Evolutionary conservation across 1,139 yeast genomes (phyloP), one percentile per base, ranked within the genome.

Genomic region (Geotrichum carabidarum): DNA sequence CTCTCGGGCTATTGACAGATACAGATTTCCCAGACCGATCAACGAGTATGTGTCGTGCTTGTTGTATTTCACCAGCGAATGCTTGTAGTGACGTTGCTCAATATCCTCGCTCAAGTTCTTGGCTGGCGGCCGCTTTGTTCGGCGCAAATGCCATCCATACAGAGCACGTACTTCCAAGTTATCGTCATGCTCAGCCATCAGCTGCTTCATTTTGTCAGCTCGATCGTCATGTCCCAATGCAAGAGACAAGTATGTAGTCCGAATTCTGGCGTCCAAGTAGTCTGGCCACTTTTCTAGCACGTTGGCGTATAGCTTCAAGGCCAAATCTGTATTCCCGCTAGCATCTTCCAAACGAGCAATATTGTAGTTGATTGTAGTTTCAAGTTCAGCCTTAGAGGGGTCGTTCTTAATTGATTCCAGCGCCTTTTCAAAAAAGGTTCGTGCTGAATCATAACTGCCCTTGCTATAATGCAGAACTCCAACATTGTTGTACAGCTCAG

Each of bases 11-110:
- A 88, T 81, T 0, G 82, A 71, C 64, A 90, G 80, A 68, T 93
- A 93, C 53, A 91, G 78, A 65, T 93, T 94, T 8, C 95, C 99
- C 66, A 94, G 76, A 0, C 97, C 90, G 27, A 91, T 80, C 61
- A 94, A 77, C 0, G 99, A 94, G 69, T 91, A 93, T 48, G 84
- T 74, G 69, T 93, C 99, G 68, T 90, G 97, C 63, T 72, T 73
- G 67, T 91, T 90, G 65, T 80, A 82, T 56, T 86, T 83, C 36
- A 84, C 86, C 62, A 93, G 77, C 0, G 99, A 89, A 51, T 85
- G 87, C 69, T 88, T 88, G 68, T 87, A 91, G 67, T 88, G 95
- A 27, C 78, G 75, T 58, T 88, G 84, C 68, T 90, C 97, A 17
- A 70, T 67, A 55, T 74, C 77, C 58, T 78, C 73, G 8, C 80